These are phyloP conservation scores for Arabidopsis lyrata DNA, from an alignment of 441 rosid genomes.

Conservation along the genomic window DNA sequence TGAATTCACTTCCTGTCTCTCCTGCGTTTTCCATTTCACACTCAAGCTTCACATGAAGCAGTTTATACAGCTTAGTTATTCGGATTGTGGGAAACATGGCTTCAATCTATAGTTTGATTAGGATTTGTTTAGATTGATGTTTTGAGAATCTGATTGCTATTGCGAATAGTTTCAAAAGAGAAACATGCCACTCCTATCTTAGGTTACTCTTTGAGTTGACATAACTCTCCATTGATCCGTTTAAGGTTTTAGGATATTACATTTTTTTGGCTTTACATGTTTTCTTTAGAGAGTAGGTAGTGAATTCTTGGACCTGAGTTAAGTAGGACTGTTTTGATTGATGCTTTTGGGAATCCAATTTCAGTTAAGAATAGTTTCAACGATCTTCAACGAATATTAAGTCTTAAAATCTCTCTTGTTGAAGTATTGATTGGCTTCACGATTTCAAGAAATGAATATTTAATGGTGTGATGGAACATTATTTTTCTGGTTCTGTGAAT, in stretches of 20 bases:
- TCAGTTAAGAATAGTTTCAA: not conserved
- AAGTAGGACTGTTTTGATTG: not conserved
- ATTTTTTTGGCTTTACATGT: not conserved
- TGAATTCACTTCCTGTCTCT: conserved; percentile 11
- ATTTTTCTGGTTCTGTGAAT: not conserved
- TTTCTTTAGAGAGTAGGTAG: not conserved
- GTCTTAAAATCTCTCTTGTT: not conserved
- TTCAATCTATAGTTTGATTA: not conserved
- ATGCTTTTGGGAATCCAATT: not conserved
- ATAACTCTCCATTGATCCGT: not conserved
- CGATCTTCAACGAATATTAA: not conserved
- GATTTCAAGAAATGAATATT: not conserved
- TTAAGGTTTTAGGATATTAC: not conserved
- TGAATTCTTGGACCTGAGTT: not conserved
- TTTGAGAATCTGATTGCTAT: not conserved
- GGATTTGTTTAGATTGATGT: not conserved
- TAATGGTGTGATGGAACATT: conserved; percentile 8
- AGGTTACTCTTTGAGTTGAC: not conserved
- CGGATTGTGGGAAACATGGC: conserved; percentile 1
- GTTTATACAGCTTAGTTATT: not conserved
- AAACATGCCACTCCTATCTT: not conserved
- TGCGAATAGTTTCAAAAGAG: conserved; percentile 1
- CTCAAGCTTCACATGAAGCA: conserved; percentile 8
- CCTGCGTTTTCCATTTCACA: not conserved
- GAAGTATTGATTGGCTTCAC: not conserved